Base-by-base conservation (phyloP, 331 rosid genomes). In the Arachis monticola region DNA sequence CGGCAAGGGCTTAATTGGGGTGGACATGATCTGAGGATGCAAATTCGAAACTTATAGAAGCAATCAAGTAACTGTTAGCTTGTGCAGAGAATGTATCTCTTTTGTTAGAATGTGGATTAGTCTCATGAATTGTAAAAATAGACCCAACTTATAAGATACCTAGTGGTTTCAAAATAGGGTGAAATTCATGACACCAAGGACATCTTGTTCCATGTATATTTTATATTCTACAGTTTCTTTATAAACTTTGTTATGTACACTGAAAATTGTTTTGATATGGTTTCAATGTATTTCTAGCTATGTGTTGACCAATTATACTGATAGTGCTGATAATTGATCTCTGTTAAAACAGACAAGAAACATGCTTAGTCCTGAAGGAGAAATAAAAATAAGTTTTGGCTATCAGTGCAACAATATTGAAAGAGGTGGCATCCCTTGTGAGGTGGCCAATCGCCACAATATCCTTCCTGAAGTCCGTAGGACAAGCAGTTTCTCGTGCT, bases 401-500 rank as follows among this genome's bases (percentile, higher is more conserved):
- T 95, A 95, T 76, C 92, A 95, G 72, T 95, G 98, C 86, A 88
- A 79, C 86, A 88, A 79, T 77, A 52, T 76, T 57, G 73, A 83
- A 68, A 74, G 73, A 82, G 84, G 74, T 69, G 84, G 74, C 66
- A 69, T 69, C 50, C 80, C 88, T 78, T 62, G 68, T 58, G 89
- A 78, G 75, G 73, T 79, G 70, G 52, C 81, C 10, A 59, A 53
- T 60, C 83, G 81, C 74, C 74, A 60, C 77, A 81, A 82, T 59
- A 64, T 51, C 69, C 69, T 74, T 46, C 87, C 96, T 31, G 84
- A 80, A 77, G 79, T 95, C 47, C 91, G 68, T 63, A 87, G 88
- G 84, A 79, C 90, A 62, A 89, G 98, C 79, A 92, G 99, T 73
- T 95, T 95, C 85, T 89, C 97, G 77, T 95, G 99, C 87, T 89